Evolutionary conservation across 129 eudicot genomes (phyloP).

Genomic region (Artemisia argyi): DNA sequence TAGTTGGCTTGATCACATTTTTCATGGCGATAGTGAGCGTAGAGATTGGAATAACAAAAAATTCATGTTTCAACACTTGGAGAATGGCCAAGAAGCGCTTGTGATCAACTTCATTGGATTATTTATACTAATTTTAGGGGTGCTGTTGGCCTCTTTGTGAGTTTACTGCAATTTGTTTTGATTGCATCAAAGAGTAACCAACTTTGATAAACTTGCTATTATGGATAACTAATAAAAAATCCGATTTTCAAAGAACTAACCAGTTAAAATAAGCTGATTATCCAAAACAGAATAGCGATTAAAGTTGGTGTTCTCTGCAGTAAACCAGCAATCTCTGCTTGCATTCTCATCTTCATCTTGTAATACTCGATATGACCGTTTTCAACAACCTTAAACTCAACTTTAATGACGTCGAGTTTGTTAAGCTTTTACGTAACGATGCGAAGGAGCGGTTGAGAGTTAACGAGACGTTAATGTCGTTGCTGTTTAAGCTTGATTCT

Average conservation of each 20-base stretch:
- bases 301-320: neutral
- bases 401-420: neutral
- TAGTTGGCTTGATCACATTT: neutral
- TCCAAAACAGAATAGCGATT: neutral
- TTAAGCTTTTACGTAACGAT: conserved; percentile 33
- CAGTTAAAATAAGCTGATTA: too few relatives aligned
- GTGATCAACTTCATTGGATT: conserved; percentile 48
- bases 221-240: too few relatives aligned
- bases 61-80: conserved; percentile 42
- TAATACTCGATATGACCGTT: conserved; percentile 29
- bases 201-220: too few relatives aligned
- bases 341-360: conserved; percentile 47
- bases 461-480: conserved; percentile 53
- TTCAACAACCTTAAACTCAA: conserved; percentile 55
- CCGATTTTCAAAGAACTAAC: too few relatives aligned
- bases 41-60: conserved; percentile 49
- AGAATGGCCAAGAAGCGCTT: conserved; percentile 55
- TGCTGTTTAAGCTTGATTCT: conserved; percentile 59
- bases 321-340: too few relatives aligned
- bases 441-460: conserved; percentile 49
- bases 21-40: conserved; percentile 51
- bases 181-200: too few relatives aligned
- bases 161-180: neutral
- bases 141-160: conserved; percentile 44
- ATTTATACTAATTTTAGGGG: conserved; percentile 38